Evolutionary conservation across 202 grass and related monocot genomes (phyloP), one percentile per base, ranked within the genome.

Genomic region (Miscanthus sacchariflorus): DNA sequence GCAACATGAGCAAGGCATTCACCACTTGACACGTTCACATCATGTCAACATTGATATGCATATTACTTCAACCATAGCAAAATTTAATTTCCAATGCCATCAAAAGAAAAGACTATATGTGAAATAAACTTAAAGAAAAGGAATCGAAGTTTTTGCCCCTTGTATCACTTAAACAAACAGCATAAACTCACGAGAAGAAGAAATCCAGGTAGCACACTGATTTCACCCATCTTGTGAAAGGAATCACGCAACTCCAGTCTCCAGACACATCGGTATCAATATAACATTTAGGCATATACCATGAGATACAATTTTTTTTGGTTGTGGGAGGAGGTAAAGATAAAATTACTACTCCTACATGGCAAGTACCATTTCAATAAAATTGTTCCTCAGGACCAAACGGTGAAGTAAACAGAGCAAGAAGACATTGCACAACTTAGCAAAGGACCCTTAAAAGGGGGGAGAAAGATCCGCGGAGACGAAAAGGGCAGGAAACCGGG

Each of bases 11-110:
- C 10, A 36, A 45, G 35, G 24, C 8, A 61, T 33, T 74, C 12
- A 49, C n/a, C 72, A 17, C 42, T 48, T 17, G 12, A 25, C 71
- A 23, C 12, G 5, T 25, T 27, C n/a, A 45, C 40, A 74, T 0
- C 72, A 49, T 15, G 40, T 8, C 71, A 75, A 28, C 43, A 75
- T 14, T 46, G 72, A 74, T 74, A 74, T 48, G 42, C n/a, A 36
- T 36, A 36, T 48, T 46, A 12, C n/a, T 74, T 23, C 23, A 46
- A 11, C 6, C 2, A 17, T 49, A 48, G 4, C 19, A 49, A 35
- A 84, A 45, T 40, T 7, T 13, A 19, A 45, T 14, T 76, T 18
- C 7, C 19, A 4, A 5, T 8, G 3, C 18, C 21, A 68, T 54
- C 12, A 19, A 54, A 85, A 77, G 43, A 27, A 12, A 68, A 50